Conservation (phyloP, 106 monocot species). For the Chionographis japonica region DNA sequence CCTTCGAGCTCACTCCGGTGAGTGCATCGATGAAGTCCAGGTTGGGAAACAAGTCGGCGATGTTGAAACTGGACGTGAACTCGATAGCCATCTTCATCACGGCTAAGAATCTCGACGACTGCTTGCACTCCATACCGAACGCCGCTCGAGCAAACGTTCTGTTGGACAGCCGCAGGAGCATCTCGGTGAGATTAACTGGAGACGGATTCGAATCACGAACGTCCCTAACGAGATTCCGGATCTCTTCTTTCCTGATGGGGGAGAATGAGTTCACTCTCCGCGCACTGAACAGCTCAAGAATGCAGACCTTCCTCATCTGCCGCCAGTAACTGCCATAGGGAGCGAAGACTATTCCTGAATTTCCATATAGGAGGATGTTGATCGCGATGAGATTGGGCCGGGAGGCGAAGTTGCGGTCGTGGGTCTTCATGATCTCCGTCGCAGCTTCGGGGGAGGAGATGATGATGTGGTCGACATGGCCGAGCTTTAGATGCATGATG, state of each 20-base stretch:
- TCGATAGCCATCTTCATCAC: neutral
- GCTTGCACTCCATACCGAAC: neutral
- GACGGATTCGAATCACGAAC: neutral
- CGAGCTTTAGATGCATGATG: constrained; percentile 4
- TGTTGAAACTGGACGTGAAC: neutral
- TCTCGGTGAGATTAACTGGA: constrained; percentile 4
- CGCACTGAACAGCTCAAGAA: constrained; percentile 8
- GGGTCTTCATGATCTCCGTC: constrained; percentile 3
- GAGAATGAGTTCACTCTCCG: constrained; percentile 3
- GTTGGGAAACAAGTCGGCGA: neutral
- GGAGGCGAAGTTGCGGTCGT: constrained; percentile 7
- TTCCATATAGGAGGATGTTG: neutral
- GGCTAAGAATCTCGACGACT: neutral
- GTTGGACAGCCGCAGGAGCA: neutral
- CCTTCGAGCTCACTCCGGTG: neutral
- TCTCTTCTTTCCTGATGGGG: constrained; percentile 7
- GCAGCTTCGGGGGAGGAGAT: constrained; percentile 10
- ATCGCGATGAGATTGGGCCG: neutral
- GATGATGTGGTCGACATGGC: constrained; percentile 5
- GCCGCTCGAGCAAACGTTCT: neutral
- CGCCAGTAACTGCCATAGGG: constrained; percentile 4
- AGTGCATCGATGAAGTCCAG: neutral
- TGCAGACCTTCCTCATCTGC: constrained; percentile 3
- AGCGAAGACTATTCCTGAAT: neutral
- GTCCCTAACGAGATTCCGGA: neutral